phyloP scores from a whole-genome alignment of 177 flowering plant species.

The Vitis hybrid region DNA sequence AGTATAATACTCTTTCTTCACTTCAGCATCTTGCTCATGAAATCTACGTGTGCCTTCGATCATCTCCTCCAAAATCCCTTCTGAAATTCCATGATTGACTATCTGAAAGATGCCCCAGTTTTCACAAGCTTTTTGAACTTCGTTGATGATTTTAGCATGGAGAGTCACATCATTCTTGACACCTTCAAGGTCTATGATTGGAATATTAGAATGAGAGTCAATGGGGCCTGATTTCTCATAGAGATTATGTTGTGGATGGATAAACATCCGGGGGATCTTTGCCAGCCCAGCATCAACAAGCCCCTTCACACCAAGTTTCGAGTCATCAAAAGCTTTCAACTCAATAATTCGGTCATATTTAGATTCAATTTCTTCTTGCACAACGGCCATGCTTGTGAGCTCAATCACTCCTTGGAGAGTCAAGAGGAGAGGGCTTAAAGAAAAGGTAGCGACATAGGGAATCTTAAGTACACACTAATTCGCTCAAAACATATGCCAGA shows the following conservation, averaged over 20 bases:
- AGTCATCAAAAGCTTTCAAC: constrained; percentile 21
- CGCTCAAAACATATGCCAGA: too few relatives aligned
- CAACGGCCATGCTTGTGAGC: too few relatives aligned
- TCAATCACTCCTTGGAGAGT: too few relatives aligned
- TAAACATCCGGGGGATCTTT: constrained; percentile 6
- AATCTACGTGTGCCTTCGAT: constrained; percentile 14
- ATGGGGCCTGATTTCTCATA: background rate
- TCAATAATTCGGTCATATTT: constrained; percentile 9
- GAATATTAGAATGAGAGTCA: background rate
- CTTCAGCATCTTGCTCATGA: constrained; percentile 28
- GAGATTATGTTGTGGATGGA: too few relatives aligned
- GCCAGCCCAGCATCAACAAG: constrained; percentile 19
- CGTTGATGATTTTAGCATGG: background rate
- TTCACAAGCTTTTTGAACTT: constrained; percentile 15
- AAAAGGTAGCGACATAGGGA: too few relatives aligned
- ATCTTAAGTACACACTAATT: too few relatives aligned
- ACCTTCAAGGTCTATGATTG: constrained; percentile 15
- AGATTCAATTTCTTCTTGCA: too few relatives aligned
- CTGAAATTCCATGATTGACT: constrained; percentile 28
- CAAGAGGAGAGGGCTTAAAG: too few relatives aligned
- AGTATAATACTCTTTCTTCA: constrained; percentile 18
- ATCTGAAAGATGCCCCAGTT: constrained; percentile 30
- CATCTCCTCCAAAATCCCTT: constrained; percentile 20
- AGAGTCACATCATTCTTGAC: background rate
- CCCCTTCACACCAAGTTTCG: constrained; percentile 29